phyloP scores from a whole-genome alignment of 192 early-diverging fungal species.

The Rhizophagus sp. region DNA sequence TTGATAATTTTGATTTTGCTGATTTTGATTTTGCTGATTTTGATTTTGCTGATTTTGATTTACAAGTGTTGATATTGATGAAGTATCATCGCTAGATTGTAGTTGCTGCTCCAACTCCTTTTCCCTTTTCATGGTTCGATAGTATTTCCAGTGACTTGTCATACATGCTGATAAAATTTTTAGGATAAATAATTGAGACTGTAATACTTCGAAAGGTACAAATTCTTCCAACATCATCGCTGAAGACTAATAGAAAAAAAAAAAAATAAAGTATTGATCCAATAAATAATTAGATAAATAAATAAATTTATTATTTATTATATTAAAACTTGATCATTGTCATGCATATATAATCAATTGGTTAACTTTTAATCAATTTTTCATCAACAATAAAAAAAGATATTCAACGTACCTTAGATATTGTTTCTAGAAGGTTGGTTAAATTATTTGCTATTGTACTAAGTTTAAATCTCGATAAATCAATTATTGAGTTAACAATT shows the following conservation, averaged over 20 bases:
- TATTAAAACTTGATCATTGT: too few relatives aligned
- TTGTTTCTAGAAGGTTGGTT: constrained; percentile 68
- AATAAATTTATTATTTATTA: too few relatives aligned
- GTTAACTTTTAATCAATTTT: not conserved
- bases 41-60: not conserved
- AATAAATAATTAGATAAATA: too few relatives aligned
- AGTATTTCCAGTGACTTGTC: constrained; percentile 83
- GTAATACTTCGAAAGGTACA: constrained; percentile 67
- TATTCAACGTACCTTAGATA: constrained; percentile 56
- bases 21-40: not conserved
- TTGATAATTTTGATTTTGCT: not conserved
- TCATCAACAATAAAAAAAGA: constrained; percentile 24
- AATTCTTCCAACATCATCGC: constrained; percentile 54
- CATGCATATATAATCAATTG: too few relatives aligned
- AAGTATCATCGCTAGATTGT: constrained; percentile 23
- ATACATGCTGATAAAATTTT: constrained; percentile 83
- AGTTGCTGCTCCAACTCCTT: constrained; percentile 34
- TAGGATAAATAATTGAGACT: constrained; percentile 86
- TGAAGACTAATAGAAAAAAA: constrained; percentile 32
- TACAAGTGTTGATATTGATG: not conserved
- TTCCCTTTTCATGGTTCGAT: constrained; percentile 50
- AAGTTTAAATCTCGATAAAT: constrained; percentile 77
- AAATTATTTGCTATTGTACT: constrained; percentile 68
- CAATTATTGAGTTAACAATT: constrained; percentile 73
- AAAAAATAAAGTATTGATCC: too few relatives aligned